Evolutionary conservation across 495 filamentous ascomycete genomes (phyloP).

Genomic region (Tuber borchii): DNA sequence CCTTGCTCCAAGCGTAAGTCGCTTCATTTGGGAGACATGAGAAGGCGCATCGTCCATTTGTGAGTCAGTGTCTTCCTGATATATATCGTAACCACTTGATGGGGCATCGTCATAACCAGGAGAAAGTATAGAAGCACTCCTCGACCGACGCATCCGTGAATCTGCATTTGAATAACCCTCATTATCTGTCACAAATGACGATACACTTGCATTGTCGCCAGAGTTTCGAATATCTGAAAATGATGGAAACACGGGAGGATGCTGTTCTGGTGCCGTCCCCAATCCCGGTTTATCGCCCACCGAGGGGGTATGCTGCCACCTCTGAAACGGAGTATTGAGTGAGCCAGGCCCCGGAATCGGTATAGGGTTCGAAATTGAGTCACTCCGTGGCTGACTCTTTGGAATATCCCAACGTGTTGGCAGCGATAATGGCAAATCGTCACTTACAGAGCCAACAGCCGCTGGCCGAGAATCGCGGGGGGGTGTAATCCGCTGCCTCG

Average conservation of each 20-base stretch:
- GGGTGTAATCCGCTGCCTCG: slow-evolving; percentile 21
- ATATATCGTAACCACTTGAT: slow-evolving; percentile 28
- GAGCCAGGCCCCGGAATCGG: slow-evolving; percentile 34
- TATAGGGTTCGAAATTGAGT: slow-evolving; percentile 33
- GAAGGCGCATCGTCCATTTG: slow-evolving; percentile 39
- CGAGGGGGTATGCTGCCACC: slow-evolving; percentile 31
- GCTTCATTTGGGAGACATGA: slow-evolving; percentile 30
- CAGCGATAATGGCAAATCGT: slow-evolving; percentile 26
- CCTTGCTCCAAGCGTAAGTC: slow-evolving; percentile 32
- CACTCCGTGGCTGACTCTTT: slow-evolving; percentile 21
- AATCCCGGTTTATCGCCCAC: slow-evolving; percentile 25
- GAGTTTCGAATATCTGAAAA: slow-evolving; percentile 38
- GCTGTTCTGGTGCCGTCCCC: slow-evolving; percentile 19
- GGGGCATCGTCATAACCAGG: slow-evolving; percentile 25
- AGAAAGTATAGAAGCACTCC: slow-evolving; percentile 33
- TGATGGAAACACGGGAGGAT: slow-evolving; percentile 23
- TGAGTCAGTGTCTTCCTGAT: slow-evolving; percentile 36
- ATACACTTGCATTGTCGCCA: slow-evolving; percentile 36
- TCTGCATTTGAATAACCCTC: slow-evolving; percentile 30
- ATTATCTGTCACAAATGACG: slow-evolving; percentile 36
- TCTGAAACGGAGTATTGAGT: slow-evolving; percentile 30
- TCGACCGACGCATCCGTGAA: slow-evolving; percentile 29
- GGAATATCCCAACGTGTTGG: slow-evolving; percentile 22
- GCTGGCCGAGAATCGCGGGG: slow-evolving; percentile 29
- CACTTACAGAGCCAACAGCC: slow-evolving; percentile 15